Evolutionary conservation across 164 flowering plant species (phyloP).

Genomic region (Taxillus chinensis): DNA sequence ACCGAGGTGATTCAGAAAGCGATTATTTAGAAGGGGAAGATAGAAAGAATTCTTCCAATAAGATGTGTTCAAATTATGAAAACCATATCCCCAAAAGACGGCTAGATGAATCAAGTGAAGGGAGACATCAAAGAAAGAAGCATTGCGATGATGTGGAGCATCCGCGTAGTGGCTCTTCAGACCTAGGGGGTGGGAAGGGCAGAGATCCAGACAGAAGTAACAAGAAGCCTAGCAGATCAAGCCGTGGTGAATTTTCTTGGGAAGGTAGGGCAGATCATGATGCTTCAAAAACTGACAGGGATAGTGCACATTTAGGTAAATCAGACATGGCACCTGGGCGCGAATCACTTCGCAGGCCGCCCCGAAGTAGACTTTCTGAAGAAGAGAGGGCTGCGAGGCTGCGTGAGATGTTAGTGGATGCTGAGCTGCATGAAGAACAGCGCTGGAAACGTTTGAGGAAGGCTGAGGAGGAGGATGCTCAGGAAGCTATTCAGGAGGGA

Average conservation of each 20-base stretch:
- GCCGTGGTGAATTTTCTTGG: conserved; percentile 14
- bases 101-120: conserved; percentile 15
- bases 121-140: conserved; percentile 13
- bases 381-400: conserved; percentile 88
- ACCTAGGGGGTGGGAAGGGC: conserved; percentile 13
- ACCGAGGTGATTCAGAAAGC: conserved; percentile 23
- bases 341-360: conserved; percentile 26
- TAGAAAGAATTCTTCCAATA: conserved; percentile 4
- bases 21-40: conserved; percentile 10
- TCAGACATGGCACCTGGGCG: conserved; percentile 8
- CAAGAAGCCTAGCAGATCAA: conserved; percentile 14
- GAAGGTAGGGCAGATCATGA: conserved; percentile 9
- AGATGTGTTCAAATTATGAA: conserved; percentile 14
- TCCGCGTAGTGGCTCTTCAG: conserved; percentile 13
- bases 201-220: conserved; percentile 10
- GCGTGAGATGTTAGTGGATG: conserved; percentile 80
- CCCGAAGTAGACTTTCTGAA: conserved; percentile 51
- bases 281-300: conserved; percentile 8
- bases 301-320: conserved; percentile 5
- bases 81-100: conserved; percentile 3
- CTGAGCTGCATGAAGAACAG: conserved; percentile 80
- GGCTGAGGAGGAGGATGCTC: conserved; percentile 74
- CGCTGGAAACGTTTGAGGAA: conserved; percentile 82
- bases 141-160: conserved; percentile 10
- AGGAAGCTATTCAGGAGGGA: conserved; percentile 32